Percentiles rank a stretch among this genome's conserved stretches.
These are phyloP conservation scores for Bolboschoenoplectus hybrid DNA, from an alignment of 202 grass and related monocot species.

Conservation along the genomic window DNA sequence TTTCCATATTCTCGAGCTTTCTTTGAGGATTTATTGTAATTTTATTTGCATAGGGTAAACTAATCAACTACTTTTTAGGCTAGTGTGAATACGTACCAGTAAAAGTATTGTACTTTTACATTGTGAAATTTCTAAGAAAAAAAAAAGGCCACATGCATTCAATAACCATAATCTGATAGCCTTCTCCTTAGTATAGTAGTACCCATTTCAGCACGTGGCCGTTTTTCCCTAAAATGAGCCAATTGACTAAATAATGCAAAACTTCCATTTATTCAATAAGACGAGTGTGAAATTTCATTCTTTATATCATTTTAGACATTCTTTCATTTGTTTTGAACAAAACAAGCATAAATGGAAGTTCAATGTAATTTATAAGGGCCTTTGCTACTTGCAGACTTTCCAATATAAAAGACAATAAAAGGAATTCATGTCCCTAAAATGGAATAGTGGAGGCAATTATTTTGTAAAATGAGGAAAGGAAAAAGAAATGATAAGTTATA, in stretches of 20 bases:
- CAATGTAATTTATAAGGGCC: neutral
- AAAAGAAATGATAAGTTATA: neutral
- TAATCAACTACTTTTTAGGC: neutral
- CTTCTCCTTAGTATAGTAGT: neutral
- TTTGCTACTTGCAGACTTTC: neutral
- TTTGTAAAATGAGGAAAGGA: neutral
- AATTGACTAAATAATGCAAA: neutral
- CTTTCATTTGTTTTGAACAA: neutral
- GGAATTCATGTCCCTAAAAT: neutral
- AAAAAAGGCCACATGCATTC: neutral
- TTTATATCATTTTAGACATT: neutral
- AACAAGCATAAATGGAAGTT: neutral
- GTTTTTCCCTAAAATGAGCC: neutral
- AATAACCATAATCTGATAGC: neutral
- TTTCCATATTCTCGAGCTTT: constrained; percentile 32
- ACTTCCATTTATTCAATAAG: neutral
- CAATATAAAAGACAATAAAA: neutral
- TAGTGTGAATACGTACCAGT: neutral
- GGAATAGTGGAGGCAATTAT: neutral
- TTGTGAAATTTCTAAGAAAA: neutral
- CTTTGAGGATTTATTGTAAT: constrained; percentile 44
- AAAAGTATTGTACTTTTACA: neutral
- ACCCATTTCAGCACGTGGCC: neutral
- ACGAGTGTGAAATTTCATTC: neutral
- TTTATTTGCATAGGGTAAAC: neutral